A percentile compares a stretch with the other conserved stretches of the same genome.
phyloP scores from a whole-genome alignment of 352 stramenopile species.

The Phytophthora megakarya region DNA sequence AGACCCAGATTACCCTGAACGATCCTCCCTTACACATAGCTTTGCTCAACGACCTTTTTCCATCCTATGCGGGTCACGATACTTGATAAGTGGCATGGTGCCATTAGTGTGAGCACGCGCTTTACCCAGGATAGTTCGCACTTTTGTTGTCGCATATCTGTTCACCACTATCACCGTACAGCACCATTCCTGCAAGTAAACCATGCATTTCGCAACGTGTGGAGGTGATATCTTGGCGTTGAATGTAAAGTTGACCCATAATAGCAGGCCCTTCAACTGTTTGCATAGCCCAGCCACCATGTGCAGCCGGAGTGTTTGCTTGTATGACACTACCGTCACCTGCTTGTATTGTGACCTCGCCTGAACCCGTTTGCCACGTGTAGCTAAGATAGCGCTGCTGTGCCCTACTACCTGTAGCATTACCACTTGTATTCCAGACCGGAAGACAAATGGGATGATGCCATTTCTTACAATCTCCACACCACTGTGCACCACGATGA shows the following conservation, averaged over 20 bases:
- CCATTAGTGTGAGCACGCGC: background rate
- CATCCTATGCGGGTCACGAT: no score
- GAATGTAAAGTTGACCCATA: background rate
- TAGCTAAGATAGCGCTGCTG: no score
- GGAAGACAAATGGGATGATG: constrained; percentile 2
- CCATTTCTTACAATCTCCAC: background rate
- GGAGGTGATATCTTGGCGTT: constrained; percentile 8
- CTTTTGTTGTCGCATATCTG: constrained; percentile 17
- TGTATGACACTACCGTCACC: constrained; percentile 5
- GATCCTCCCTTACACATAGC: no score
- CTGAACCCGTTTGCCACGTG: background rate
- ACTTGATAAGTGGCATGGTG: no score
- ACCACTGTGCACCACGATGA: background rate
- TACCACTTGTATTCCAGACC: no score
- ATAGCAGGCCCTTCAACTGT: background rate
- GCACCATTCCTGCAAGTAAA: background rate
- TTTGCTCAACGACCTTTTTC: no score
- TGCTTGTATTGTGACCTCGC: background rate
- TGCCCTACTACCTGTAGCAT: no score
- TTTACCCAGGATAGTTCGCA: background rate
- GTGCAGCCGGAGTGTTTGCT: no score
- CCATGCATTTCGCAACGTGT: constrained; percentile 10
- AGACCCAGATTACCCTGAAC: no score
- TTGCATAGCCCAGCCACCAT: background rate
- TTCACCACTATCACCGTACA: no score